phyloP scores from a whole-genome alignment of 2,329 filamentous ascomycete genomes.

The Fusarium albidum region DNA sequence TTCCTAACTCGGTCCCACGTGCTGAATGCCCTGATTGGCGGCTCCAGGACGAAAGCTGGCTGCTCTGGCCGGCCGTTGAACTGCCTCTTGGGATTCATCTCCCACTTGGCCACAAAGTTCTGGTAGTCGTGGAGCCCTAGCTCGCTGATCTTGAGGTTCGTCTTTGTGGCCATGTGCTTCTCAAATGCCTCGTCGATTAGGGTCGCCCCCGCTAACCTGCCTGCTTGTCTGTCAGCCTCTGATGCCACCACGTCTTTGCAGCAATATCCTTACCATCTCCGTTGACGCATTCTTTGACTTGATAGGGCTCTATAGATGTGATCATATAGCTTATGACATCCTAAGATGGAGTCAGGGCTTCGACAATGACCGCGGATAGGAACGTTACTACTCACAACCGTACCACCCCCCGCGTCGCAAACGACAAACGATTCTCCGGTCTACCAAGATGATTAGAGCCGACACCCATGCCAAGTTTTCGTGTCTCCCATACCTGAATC shows the following conservation, averaged over 20 bases:
- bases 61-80: too few relatives aligned
- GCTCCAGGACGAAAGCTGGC: too few relatives aligned
- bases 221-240: neutral
- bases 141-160: neutral
- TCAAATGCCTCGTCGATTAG: slow-evolving; percentile 12
- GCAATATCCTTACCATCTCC: slow-evolving; percentile 2
- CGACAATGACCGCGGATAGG: neutral
- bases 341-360: neutral
- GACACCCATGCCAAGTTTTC: neutral
- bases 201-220: slow-evolving; percentile 1
- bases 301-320: neutral
- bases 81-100: too few relatives aligned
- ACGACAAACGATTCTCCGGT: slow-evolving; percentile 11
- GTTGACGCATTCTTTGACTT: slow-evolving; percentile 5
- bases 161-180: neutral
- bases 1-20: too few relatives aligned
- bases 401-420: slow-evolving; percentile 13
- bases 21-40: too few relatives aligned
- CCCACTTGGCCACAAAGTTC: too few relatives aligned
- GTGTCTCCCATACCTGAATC: neutral
- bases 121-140: neutral
- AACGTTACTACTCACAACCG: slow-evolving; percentile 1
- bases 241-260: neutral
- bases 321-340: slow-evolving; percentile 14
- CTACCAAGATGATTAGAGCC: neutral